Conservation (phyloP, 169 alveolate genomes). For the Prorocentrum cordatum region DNA sequence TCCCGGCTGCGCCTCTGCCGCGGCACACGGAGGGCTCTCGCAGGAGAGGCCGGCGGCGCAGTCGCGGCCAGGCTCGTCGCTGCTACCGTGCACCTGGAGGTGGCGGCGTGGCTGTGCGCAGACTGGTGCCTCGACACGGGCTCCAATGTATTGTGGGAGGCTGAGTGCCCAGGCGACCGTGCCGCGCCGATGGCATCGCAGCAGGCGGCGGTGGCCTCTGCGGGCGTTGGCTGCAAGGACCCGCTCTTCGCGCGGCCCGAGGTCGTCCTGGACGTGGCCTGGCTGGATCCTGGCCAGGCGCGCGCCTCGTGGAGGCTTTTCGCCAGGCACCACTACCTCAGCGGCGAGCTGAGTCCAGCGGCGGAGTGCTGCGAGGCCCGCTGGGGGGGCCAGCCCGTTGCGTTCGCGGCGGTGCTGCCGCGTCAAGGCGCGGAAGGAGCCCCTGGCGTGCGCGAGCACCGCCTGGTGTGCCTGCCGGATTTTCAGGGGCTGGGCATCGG, state of each 20-base stretch:
- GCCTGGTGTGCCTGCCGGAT: background rate
- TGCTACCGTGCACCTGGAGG: too few relatives aligned
- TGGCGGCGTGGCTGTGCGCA: too few relatives aligned
- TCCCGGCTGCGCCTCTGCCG: too few relatives aligned
- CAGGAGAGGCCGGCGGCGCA: too few relatives aligned
- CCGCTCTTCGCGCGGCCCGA: background rate
- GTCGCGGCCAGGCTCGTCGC: too few relatives aligned
- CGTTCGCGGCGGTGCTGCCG: background rate
- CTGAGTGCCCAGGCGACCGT: too few relatives aligned
- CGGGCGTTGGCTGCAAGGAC: too few relatives aligned
- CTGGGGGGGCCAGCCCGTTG: background rate
- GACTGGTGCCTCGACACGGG: too few relatives aligned
- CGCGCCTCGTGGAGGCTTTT: background rate
- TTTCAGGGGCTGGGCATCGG: constrained; percentile 1
- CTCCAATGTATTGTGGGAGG: too few relatives aligned
- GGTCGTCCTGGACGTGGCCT: background rate
- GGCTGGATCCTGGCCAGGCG: background rate
- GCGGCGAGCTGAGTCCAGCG: background rate
- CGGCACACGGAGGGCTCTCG: too few relatives aligned
- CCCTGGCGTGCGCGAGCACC: background rate
- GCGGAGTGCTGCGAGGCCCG: background rate
- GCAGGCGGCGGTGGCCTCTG: too few relatives aligned
- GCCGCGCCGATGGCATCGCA: too few relatives aligned
- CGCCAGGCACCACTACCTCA: constrained; percentile 1
- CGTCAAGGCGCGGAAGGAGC: background rate